These are phyloP conservation scores for Cryomyces minteri DNA, from an alignment of 495 filamentous ascomycete genomes.

Conservation along the genomic window DNA sequence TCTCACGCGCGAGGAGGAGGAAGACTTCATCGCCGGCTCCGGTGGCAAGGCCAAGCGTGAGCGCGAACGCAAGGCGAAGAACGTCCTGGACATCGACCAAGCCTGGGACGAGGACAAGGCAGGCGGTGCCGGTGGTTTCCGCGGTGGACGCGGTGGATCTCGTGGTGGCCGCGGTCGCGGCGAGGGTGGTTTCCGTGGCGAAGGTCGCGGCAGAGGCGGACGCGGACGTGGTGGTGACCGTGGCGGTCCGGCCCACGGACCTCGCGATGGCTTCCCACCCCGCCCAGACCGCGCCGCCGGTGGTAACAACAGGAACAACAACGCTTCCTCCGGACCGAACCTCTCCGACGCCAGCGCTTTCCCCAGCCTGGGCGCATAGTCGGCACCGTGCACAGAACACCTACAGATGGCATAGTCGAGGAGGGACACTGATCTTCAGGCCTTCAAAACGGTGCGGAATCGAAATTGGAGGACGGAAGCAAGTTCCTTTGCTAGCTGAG, in stretches of 20 bases:
- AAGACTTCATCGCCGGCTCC: slow-evolving; percentile 55
- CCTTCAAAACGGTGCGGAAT: too few relatives aligned
- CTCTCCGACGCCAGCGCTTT: slow-evolving; percentile 49
- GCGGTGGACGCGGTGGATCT: slow-evolving; percentile 26
- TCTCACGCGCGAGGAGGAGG: slow-evolving; percentile 48
- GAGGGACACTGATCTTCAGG: too few relatives aligned
- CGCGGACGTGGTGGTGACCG: slow-evolving; percentile 23
- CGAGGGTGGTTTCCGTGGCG: slow-evolving; percentile 18
- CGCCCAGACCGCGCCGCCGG: slow-evolving; percentile 8
- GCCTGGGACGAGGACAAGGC: slow-evolving; percentile 44
- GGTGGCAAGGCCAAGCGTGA: slow-evolving; percentile 70
- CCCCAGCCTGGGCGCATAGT: slow-evolving; percentile 44
- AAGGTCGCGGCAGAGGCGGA: slow-evolving; percentile 5
- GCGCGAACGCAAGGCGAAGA: slow-evolving; percentile 86
- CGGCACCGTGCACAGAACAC: too few relatives aligned
- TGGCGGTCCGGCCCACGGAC: slow-evolving; percentile 11
- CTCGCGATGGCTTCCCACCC: slow-evolving; percentile 8
- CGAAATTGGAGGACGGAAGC: too few relatives aligned
- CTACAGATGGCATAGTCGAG: too few relatives aligned
- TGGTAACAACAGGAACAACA: slow-evolving; percentile 5
- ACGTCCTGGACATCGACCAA: slow-evolving; percentile 69
- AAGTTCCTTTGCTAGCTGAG: too few relatives aligned
- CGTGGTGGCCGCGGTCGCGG: slow-evolving; percentile 21
- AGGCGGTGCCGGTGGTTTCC: slow-evolving; percentile 5
- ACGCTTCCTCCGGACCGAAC: slow-evolving; percentile 29